Evolutionary conservation across 1,284 basidiomycete genomes (phyloP), one percentile per base, ranked within the genome.

Genomic region (Sphagnurus paluster): DNA sequence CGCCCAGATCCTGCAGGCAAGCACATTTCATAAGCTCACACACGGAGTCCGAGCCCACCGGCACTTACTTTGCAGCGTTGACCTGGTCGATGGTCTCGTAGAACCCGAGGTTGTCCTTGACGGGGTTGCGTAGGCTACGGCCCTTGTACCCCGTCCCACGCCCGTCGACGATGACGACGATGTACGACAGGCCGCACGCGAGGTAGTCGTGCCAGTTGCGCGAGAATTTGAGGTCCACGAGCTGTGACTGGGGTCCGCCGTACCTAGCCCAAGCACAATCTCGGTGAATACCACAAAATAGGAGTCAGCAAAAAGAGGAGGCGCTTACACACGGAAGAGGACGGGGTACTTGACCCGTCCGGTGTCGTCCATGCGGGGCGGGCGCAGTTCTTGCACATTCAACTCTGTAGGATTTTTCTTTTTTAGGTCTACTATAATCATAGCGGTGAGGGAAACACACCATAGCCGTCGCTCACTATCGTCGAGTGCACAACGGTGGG

Each of bases 81-180:
- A 96, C 77, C 65, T 97, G 93, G 70, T 99, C 96, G 38, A 72
- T 68, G 6, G 88, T 87, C 69, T 98, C 96, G 66, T 80, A 87
- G 58, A 82, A 82, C 0, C 96, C 96, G 4, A 98, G 72, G 58
- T 95, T 82, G 42, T 86, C 81, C 56, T 89, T 87, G 5, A 98
- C 88, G 0, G 84, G 78, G 62, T 93, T 93, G 45, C 95, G 75
- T 64, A 97, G 70, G 48, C 71, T 70, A 24, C 93, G 77, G 0
- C 96, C 96, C 63, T 89, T 90, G 69, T 77, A 91, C 1, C 96
- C 96, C 0, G 96, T 98, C 0, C 95, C 95, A n/a, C 95, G 80
- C 0, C 92, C 93, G 63, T 98, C 96, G 33, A 98, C 86, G 10
- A 80, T 70, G 37, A 97, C 90, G 20, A 96, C 76, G 36, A 99